A percentile compares a stretch with the other conserved stretches of the same genome.
These are phyloP conservation scores for Leccinum subtestaceum DNA, from an alignment of 768 basidiomycete genomes.

Conservation along the genomic window DNA sequence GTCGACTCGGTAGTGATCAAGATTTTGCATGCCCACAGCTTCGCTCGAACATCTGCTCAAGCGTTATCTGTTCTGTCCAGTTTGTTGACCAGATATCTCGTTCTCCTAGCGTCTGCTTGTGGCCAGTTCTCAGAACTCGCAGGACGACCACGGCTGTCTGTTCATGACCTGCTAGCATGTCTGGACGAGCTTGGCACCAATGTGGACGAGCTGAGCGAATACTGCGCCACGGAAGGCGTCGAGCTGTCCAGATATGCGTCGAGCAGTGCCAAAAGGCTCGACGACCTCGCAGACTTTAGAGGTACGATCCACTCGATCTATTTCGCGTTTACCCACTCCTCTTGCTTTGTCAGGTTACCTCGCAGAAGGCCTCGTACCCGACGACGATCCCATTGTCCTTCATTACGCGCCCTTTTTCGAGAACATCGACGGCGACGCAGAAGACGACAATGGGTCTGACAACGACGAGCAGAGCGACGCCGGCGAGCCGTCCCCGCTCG, in stretches of 20 bases:
- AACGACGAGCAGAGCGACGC: slow-evolving; percentile 24
- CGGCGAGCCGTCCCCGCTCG: not conserved
- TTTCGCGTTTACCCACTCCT: slow-evolving; percentile 11
- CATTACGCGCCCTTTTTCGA: slow-evolving; percentile 40
- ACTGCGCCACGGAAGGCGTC: slow-evolving; percentile 60
- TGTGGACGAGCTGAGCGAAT: slow-evolving; percentile 67
- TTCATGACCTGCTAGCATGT: slow-evolving; percentile 60
- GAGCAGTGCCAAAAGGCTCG: slow-evolving; percentile 60
- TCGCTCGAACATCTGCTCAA: slow-evolving; percentile 72
- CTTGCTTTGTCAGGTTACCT: slow-evolving; percentile 52
- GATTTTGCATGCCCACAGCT: slow-evolving; percentile 74
- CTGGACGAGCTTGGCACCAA: slow-evolving; percentile 74
- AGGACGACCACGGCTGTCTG: slow-evolving; percentile 57
- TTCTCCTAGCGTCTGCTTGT: slow-evolving; percentile 62
- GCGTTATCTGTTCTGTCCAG: slow-evolving; percentile 71
- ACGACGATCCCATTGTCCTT: slow-evolving; percentile 55
- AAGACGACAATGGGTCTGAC: slow-evolving; percentile 32
- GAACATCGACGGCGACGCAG: slow-evolving; percentile 21
- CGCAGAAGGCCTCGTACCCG: slow-evolving; percentile 53
- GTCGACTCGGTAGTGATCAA: slow-evolving; percentile 66
- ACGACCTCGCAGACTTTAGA: slow-evolving; percentile 72
- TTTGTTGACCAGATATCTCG: slow-evolving; percentile 71
- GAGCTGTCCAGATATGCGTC: slow-evolving; percentile 68
- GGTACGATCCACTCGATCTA: slow-evolving; percentile 43
- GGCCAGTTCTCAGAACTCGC: slow-evolving; percentile 74